Conservation (phyloP, 805 yeast genomes). For the Kluyveromyces lactis region DNA sequence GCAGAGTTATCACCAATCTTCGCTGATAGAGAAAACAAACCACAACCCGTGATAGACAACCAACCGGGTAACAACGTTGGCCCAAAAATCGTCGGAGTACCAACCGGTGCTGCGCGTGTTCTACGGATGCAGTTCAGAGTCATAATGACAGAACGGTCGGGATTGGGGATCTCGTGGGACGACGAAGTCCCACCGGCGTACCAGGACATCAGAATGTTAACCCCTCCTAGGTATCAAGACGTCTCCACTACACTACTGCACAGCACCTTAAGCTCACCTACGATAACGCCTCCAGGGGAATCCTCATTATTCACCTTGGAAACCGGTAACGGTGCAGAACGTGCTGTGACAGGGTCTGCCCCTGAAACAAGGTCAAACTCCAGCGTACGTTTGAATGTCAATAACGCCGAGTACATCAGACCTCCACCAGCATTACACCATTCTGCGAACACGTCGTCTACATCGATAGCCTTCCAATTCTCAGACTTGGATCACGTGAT, state of each 20-base stretch:
- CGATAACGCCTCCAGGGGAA: neutral
- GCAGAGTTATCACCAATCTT: slow-evolving; percentile 38
- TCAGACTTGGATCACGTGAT: slow-evolving; percentile 21
- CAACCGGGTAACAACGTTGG: slow-evolving; percentile 7
- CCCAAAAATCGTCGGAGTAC: slow-evolving; percentile 45
- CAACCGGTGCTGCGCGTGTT: slow-evolving; percentile 94
- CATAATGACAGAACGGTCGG: slow-evolving; percentile 81
- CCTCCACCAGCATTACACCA: slow-evolving; percentile 25
- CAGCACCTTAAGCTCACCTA: neutral
- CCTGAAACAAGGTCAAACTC: neutral
- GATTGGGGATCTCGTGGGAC: slow-evolving; percentile 96
- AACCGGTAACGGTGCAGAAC: neutral
- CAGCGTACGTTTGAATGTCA: neutral
- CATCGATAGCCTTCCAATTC: slow-evolving; percentile 16
- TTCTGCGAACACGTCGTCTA: slow-evolving; percentile 4
- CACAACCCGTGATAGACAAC: slow-evolving; percentile 17
- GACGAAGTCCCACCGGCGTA: slow-evolving; percentile 98
- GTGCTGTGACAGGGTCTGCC: neutral
- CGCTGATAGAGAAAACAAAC: slow-evolving; percentile 29
- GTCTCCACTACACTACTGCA: slow-evolving; percentile 4
- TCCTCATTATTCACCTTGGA: no score
- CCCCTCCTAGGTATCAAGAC: slow-evolving; percentile 74
- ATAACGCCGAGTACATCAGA: slow-evolving; percentile 7
- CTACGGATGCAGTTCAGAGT: slow-evolving; percentile 89
- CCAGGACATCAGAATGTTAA: slow-evolving; percentile 68